Evolutionary conservation across 2,329 filamentous ascomycete genomes (phyloP).

Genomic region (Gyromitra esculenta): DNA sequence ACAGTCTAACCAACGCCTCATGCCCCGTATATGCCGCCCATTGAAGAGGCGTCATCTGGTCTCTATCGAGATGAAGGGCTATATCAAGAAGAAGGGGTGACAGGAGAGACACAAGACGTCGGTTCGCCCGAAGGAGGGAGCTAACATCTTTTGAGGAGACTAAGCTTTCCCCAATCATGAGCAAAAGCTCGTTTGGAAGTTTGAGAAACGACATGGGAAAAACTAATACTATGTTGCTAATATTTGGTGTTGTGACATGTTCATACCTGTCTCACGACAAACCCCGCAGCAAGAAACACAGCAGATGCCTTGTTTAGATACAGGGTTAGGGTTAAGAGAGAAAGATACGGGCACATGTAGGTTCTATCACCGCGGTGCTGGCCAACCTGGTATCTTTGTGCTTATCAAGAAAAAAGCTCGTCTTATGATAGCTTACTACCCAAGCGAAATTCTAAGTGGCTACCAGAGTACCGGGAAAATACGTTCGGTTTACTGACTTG

Average conservation of each 20-base stretch:
- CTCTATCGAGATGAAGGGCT: background rate
- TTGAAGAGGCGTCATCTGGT: conserved; percentile 12
- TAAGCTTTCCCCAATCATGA: background rate
- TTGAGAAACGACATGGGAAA: background rate
- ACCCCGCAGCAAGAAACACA: background rate
- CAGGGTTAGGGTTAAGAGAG: background rate
- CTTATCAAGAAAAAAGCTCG: no score
- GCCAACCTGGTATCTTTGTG: no score
- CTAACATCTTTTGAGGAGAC: conserved; percentile 5
- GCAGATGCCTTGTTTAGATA: background rate
- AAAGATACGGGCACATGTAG: no score
- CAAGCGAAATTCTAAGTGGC: no score
- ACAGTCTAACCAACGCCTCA: conserved; percentile 1
- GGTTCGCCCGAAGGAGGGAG: conserved; percentile 1
- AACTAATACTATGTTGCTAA: background rate
- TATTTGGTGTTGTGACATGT: background rate
- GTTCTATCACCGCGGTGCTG: no score
- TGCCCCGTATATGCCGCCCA: background rate
- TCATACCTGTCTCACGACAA: background rate
- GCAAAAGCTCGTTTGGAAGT: conserved; percentile 5
- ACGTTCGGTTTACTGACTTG: no score
- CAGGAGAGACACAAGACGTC: background rate
- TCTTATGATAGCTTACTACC: no score
- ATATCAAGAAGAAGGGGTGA: background rate
- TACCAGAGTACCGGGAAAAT: no score